These are phyloP conservation scores for Penicillium turbatum DNA, from an alignment of 495 filamentous ascomycete species.

Conservation along the genomic window DNA sequence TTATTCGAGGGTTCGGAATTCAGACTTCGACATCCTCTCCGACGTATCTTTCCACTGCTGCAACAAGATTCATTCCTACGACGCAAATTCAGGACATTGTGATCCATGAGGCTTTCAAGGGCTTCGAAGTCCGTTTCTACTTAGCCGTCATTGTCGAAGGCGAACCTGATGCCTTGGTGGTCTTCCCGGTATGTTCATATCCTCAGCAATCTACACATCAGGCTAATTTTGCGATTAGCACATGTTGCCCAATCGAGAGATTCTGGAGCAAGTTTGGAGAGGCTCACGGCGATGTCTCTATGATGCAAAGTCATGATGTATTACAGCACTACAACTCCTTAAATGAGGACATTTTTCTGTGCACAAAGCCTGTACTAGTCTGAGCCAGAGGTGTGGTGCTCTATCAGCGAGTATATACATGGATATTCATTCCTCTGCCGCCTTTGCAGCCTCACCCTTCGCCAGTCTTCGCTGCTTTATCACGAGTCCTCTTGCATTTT, in stretches of 20 bases:
- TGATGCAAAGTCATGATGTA: conserved; percentile 51
- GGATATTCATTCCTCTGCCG: background rate
- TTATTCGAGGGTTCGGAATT: conserved; percentile 84
- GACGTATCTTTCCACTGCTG: conserved; percentile 58
- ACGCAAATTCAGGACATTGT: conserved; percentile 86
- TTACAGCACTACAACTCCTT: background rate
- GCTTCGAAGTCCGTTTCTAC: conserved; percentile 88
- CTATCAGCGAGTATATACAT: conserved; percentile 16
- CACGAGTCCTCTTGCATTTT: conserved; percentile 73
- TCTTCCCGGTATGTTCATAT: conserved; percentile 66
- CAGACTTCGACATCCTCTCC: conserved; percentile 72
- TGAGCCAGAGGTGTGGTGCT: background rate
- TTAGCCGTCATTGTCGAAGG: conserved; percentile 87
- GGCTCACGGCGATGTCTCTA: conserved; percentile 72
- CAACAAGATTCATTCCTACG: conserved; percentile 89
- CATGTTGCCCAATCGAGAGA: conserved; percentile 62
- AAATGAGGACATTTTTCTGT: background rate
- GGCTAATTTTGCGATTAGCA: conserved; percentile 36
- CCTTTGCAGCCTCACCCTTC: conserved; percentile 17
- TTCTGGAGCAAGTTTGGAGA: conserved; percentile 83
- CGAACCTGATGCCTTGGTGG: conserved; percentile 82
- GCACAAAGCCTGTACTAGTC: background rate
- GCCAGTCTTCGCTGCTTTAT: conserved; percentile 56
- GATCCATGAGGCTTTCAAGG: conserved; percentile 91
- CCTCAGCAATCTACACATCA: background rate